Percentiles rank a stretch among this genome's conserved stretches.
Evolutionary conservation across 495 filamentous ascomycete species (phyloP).

Genomic region (Neurospora sp.): DNA sequence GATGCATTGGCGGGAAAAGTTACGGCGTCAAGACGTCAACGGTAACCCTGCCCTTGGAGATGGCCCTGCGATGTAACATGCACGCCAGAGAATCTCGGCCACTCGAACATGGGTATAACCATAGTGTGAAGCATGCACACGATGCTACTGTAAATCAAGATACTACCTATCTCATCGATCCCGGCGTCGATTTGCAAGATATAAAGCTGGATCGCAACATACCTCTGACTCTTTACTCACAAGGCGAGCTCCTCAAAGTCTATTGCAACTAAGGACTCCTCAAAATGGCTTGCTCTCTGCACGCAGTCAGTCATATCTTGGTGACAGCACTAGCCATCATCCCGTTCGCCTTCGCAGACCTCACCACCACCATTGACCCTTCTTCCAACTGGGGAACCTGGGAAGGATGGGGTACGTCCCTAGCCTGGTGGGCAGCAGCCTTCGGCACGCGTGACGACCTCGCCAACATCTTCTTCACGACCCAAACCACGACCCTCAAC

Average conservation of each 20-base stretch:
- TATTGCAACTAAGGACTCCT: background rate
- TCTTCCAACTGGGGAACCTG: slow-evolving; percentile 26
- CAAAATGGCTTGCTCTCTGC: background rate
- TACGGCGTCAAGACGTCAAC: background rate
- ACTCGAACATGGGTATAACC: background rate
- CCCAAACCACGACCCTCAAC: slow-evolving; percentile 10
- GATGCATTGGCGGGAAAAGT: background rate
- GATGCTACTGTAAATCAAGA: background rate
- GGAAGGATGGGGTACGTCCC: slow-evolving; percentile 32
- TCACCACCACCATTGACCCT: slow-evolving; percentile 21
- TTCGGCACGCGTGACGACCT: slow-evolving; percentile 27
- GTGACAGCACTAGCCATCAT: background rate
- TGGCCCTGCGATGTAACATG: background rate
- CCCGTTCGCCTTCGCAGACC: slow-evolving; percentile 10
- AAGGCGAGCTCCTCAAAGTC: background rate
- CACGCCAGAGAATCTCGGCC: background rate
- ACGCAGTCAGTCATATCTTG: background rate
- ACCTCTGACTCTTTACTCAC: background rate
- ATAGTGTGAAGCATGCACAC: background rate
- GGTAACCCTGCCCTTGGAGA: background rate
- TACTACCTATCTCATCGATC: background rate
- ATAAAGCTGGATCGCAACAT: background rate
- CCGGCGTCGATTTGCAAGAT: background rate
- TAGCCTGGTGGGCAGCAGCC: slow-evolving; percentile 30
- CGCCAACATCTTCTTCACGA: slow-evolving; percentile 27